Evolutionary conservation across 1,284 basidiomycete species (phyloP), one percentile per base, ranked within the genome.

Genomic region (Cutaneotrichosporon mucoides): DNA sequence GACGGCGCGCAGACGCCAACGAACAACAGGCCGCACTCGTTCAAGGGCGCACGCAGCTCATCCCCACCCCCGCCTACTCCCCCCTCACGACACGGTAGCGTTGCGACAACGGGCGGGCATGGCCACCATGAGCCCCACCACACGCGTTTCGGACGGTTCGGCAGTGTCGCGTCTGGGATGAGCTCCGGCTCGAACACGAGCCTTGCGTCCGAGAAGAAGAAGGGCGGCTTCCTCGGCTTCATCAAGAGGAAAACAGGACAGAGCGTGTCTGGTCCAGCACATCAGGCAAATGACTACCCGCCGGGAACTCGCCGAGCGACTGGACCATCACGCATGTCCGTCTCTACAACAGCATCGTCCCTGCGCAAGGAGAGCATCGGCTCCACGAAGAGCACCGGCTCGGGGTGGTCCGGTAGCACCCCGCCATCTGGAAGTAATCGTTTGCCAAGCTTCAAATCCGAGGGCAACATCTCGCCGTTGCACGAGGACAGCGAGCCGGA

Each of bases 201-300:
- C 38, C 11, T 56, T 2, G 55, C 57, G 3, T 62, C 57, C 12
- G 71, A 73, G 13, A 72, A 69, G 68, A 74, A 72, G 61, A 73
- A 72, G 58, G 70, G 56, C 43, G 49, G 73, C 0, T 68, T 75
- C 53, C 61, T 76, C 11, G 71, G 52, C 53, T 44, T 59, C 35
- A 47, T 59, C 24, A 53, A 53, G 44, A 42, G 56, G 33, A 37
- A 34, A 36, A 45, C 50, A 6, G 56, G 56, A n/a, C 56, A 53
- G 38, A 57, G 56, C 51, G 34, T 46, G 13, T 48, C 47, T 10
- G 40, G n/a, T 33, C 40, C 38, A 13, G 15, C 24, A 24, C 33
- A 9, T 10, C 8, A 9, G 34, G 24, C 24, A 24, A 38, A 43
- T 4, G 24, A 42, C 33, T 37, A 45, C 13, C 15, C 43, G 11